Evolutionary conservation across 805 yeast genomes (phyloP).

Genomic region (Cyberlindnera petersonii): DNA sequence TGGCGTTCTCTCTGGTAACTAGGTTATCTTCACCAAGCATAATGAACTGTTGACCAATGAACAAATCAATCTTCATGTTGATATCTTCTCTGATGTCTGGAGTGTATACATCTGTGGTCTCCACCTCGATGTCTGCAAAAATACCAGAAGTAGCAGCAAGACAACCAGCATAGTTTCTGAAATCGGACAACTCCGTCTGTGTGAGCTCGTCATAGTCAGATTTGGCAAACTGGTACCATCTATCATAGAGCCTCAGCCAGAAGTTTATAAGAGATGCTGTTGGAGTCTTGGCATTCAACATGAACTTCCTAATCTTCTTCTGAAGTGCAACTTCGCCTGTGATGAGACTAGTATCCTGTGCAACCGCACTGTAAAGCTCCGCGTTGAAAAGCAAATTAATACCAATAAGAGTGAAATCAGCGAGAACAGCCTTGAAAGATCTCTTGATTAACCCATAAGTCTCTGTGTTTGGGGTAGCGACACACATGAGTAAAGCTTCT

Average conservation of each 20-base stretch:
- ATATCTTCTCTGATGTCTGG: constrained; percentile 30
- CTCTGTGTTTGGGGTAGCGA: constrained; percentile 49
- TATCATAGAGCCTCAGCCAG: constrained; percentile 44
- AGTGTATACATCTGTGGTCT: constrained; percentile 10
- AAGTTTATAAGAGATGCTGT: constrained; percentile 35
- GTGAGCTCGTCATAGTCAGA: constrained; percentile 25
- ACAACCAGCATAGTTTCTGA: constrained; percentile 68
- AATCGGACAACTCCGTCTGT: constrained; percentile 40
- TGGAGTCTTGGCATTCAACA: constrained; percentile 28
- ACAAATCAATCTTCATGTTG: constrained; percentile 38
- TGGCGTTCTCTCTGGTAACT: constrained; percentile 62
- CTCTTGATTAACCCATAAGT: constrained; percentile 45
- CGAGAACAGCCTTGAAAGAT: constrained; percentile 31
- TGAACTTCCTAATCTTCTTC: constrained; percentile 50
- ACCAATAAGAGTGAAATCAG: constrained; percentile 19
- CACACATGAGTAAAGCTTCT: constrained; percentile 45
- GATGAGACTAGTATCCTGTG: constrained; percentile 51
- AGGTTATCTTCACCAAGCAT: constrained; percentile 47
- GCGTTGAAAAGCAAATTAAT: constrained; percentile 27
- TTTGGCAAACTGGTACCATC: constrained; percentile 38
- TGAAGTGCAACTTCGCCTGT: constrained; percentile 75
- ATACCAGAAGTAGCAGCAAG: constrained; percentile 69
- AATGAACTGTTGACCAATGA: constrained; percentile 47
- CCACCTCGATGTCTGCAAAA: constrained; percentile 36
- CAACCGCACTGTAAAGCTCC: constrained; percentile 40